phyloP scores from a whole-genome alignment of 108 stramenopile species.

The Pinguiococcus pyrenoidosus region DNA sequence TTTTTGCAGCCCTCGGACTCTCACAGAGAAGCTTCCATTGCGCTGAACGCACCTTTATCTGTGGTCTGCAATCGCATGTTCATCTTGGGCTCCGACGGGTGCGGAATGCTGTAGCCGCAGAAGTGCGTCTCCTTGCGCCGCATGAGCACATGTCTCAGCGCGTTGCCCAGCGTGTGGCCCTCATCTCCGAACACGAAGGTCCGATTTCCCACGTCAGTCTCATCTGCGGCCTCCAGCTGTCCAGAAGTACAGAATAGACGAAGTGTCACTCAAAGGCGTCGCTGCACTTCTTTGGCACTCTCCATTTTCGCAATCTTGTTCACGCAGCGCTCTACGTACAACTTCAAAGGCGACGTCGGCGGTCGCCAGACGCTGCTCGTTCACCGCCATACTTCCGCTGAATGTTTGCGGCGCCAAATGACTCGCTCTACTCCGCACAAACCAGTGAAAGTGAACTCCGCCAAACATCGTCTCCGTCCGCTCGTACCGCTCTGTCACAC shows the following conservation, averaged over 20 bases:
- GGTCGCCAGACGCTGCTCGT: constrained; percentile 18
- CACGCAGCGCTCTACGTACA: background rate
- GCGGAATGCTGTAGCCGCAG: constrained; percentile 86
- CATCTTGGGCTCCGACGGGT: constrained; percentile 84
- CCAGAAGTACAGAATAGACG: background rate
- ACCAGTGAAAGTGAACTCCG: too few species aligned
- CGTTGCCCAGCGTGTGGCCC: constrained; percentile 90
- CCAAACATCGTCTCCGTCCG: too few species aligned
- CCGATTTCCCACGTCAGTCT: constrained; percentile 39
- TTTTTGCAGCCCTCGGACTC: too few species aligned
- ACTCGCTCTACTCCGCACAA: too few species aligned
- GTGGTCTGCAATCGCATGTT: constrained; percentile 74
- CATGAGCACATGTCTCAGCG: constrained; percentile 70
- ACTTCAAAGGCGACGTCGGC: constrained; percentile 20
- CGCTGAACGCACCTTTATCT: background rate
- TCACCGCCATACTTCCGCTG: constrained; percentile 20
- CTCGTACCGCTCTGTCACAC: too few species aligned
- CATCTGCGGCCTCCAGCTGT: constrained; percentile 10
- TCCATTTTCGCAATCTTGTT: background rate
- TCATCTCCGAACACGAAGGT: constrained; percentile 77
- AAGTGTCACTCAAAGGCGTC: background rate
- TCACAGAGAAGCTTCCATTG: too few species aligned
- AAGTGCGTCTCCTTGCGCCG: constrained; percentile 58
- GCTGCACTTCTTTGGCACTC: background rate
- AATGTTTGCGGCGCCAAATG: too few species aligned